Base-by-base conservation (phyloP, 768 basidiomycete genomes). In the Coprinopsis cinerea region DNA sequence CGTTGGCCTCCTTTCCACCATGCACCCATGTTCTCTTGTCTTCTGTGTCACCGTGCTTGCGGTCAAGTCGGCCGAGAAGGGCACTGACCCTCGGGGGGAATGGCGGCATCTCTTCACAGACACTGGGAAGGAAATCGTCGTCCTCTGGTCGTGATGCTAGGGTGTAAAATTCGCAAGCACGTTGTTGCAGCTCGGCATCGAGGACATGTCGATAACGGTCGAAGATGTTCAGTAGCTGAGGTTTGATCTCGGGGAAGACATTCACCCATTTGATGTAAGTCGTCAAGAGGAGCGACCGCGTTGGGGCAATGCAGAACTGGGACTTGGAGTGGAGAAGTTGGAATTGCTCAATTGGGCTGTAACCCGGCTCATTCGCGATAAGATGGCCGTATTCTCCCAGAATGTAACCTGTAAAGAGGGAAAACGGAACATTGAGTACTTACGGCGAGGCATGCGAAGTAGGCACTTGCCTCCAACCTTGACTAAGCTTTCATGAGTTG, bases 201-300 rank as follows among this genome's bases (percentile, higher is more conserved):
- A 99, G 81, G 39, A 97, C 91, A 60, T 95, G 92, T n/a, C 92
- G 84, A 62, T 96, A 98, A 14, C 93, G 90, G 59, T 97, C 93
- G 58, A 99, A 96, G 58, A 98, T 92, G 64, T 85, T 88, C 63
- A 97, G 59, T 24, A 99, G 80, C 57, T 97, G 93, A 5, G 85
- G 78, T 59, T 94, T 96, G 69, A 99, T 96, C 66, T 99, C 96
- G 17, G 96, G 96, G 67, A 98, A 99, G 49, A 99, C 90, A 64
- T 99, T 99, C 55, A 96, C 92, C 95, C 95, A 98, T 78, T 99
- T 99, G 72, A 97, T 86, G 64, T 99, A 99, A 0, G 96, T 97
- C 10, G 96, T 95, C 28, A 99, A 75, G 23, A 99, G 80, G 25
- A 99, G 75, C 0, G 94, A 87, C 27, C 95, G 82, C 6, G 96